Evolutionary conservation across 106 monocot species (phyloP).

Genomic region (Allium sativum): DNA sequence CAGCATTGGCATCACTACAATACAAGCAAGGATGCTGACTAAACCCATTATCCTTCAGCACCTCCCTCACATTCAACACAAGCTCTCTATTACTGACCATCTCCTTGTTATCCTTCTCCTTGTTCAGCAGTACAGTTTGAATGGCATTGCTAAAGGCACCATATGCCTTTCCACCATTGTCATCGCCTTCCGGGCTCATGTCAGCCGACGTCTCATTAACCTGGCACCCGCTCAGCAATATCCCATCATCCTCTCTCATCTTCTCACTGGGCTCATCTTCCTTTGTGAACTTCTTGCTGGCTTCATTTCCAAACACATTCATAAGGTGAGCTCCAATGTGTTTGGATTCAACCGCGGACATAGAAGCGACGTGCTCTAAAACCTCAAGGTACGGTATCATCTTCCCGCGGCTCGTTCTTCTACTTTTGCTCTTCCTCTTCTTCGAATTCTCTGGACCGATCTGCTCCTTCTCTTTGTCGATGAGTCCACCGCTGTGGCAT

Average conservation of each 20-base stretch:
- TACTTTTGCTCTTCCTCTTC: background rate
- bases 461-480: slow-evolving; percentile 84
- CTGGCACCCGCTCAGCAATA: slow-evolving; percentile 84
- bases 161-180: slow-evolving; percentile 25
- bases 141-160: slow-evolving; percentile 69
- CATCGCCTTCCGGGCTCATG: slow-evolving; percentile 26
- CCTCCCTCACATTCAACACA: slow-evolving; percentile 23
- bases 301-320: slow-evolving; percentile 38
- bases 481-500: slow-evolving; percentile 97
- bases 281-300: slow-evolving; percentile 28
- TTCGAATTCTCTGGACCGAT: slow-evolving; percentile 31
- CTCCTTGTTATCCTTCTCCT: slow-evolving; percentile 13
- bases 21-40: slow-evolving; percentile 75
- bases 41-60: slow-evolving; percentile 26
- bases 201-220: slow-evolving; percentile 73
- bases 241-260: slow-evolving; percentile 28
- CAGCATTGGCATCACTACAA: slow-evolving; percentile 68
- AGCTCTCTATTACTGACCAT: slow-evolving; percentile 51
- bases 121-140: slow-evolving; percentile 16
- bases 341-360: slow-evolving; percentile 40
- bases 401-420: background rate
- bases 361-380: slow-evolving; percentile 38
- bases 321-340: slow-evolving; percentile 57
- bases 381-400: slow-evolving; percentile 30
- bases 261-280: background rate